Evolutionary conservation across 2,329 filamentous ascomycete genomes (phyloP).

Genomic region (Aspergillus japonicus): DNA sequence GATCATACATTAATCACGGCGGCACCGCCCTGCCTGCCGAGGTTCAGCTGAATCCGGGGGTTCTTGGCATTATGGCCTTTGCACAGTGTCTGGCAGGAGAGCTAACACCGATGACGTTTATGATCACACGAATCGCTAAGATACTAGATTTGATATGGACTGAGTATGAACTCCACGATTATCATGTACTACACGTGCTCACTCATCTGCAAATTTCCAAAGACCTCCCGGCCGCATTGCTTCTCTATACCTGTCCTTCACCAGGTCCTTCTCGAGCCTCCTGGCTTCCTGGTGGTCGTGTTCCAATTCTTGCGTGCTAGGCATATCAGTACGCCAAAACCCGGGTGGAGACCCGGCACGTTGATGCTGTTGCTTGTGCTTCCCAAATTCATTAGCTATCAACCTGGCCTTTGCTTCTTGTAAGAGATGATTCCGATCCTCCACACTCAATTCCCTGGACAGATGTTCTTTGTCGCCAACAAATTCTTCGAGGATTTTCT

Average conservation of each 20-base stretch:
- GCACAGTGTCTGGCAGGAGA: neutral
- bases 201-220: constrained; percentile 84
- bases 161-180: no score
- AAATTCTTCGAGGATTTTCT: constrained; percentile 51
- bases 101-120: no score
- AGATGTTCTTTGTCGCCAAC: constrained; percentile 46
- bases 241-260: constrained; percentile 75
- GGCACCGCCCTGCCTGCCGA: constrained; percentile 6
- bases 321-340: constrained; percentile 90
- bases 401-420: constrained; percentile 72
- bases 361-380: constrained; percentile 72
- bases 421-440: constrained; percentile 66
- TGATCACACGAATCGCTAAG: no score
- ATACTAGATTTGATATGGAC: no score
- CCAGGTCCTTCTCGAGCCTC: constrained; percentile 60
- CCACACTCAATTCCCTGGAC: constrained; percentile 51
- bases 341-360: constrained; percentile 74
- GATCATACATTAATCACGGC: neutral
- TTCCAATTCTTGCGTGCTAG: constrained; percentile 76
- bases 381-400: constrained; percentile 73
- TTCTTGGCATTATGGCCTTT: neutral
- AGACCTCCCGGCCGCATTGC: constrained; percentile 73
- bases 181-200: neutral
- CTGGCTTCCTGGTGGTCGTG: constrained; percentile 64
- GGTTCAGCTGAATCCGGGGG: constrained; percentile 21